These are phyloP conservation scores for Arachis hypogaea DNA, from an alignment of 306 rosid species.

Conservation along the genomic window DNA sequence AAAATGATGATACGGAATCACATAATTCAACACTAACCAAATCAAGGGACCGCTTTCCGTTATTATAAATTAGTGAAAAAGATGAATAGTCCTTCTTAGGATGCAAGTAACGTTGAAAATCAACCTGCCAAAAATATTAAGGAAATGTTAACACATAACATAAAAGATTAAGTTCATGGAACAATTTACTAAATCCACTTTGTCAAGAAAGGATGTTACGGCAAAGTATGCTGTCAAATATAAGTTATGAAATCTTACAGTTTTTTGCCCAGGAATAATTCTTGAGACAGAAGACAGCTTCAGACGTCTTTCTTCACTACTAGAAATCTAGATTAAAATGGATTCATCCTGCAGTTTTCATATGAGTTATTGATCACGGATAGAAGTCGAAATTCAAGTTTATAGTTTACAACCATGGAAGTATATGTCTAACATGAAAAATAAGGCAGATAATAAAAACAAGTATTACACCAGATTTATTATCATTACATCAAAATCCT, in stretches of 20 bases:
- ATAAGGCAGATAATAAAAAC: too few species aligned
- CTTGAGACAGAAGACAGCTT: conserved; percentile 86
- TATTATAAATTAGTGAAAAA: conserved; percentile 86
- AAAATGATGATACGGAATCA: conserved; percentile 22
- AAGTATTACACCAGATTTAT: too few species aligned
- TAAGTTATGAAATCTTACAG: conserved; percentile 65
- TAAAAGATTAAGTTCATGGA: conserved; percentile 32
- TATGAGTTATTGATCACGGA: conserved; percentile 30
- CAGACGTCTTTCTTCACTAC: conserved; percentile 75
- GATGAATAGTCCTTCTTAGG: conserved; percentile 95
- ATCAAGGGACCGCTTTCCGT: conserved; percentile 92
- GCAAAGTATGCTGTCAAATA: conserved; percentile 29
- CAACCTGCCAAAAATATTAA: conserved; percentile 65
- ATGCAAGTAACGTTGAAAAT: conserved; percentile 76
- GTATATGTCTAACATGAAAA: not conserved
- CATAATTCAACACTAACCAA: conserved; percentile 64
- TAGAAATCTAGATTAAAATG: conserved; percentile 87
- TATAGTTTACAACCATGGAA: conserved; percentile 19
- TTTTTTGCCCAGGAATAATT: conserved; percentile 97
- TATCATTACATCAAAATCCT: too few species aligned
- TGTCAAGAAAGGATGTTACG: conserved; percentile 22
- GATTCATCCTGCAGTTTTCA: conserved; percentile 72
- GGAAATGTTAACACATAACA: conserved; percentile 21
- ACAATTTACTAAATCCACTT: conserved; percentile 20
- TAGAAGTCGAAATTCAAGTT: conserved; percentile 4